A percentile compares a stretch with the other conserved stretches of the same genome.
Conservation (phyloP, 1,139 yeast species). For the Saccharomyces uvarum region DNA sequence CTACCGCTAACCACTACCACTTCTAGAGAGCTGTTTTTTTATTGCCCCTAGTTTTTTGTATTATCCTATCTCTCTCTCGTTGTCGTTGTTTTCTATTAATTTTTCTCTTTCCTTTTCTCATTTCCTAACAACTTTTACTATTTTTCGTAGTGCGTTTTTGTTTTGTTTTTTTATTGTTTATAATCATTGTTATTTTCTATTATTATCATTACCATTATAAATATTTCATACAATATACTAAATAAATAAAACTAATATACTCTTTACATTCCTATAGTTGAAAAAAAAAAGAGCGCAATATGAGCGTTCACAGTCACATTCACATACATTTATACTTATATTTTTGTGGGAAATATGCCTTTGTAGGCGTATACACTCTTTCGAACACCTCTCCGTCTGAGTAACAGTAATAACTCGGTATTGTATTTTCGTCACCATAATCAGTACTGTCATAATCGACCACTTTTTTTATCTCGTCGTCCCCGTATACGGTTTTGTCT, state of each 20-base stretch:
- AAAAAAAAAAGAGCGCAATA: background rate
- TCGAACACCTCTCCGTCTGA: background rate
- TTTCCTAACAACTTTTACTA: background rate
- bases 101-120: background rate
- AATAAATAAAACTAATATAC: background rate
- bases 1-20: background rate
- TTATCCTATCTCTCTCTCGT: background rate
- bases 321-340: background rate
- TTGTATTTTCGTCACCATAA: background rate
- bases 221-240: background rate
- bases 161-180: background rate
- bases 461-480: background rate
- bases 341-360: background rate
- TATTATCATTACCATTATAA: background rate
- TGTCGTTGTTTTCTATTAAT: background rate
- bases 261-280: background rate
- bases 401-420: constrained; percentile 2
- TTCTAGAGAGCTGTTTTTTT: background rate
- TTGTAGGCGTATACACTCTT: background rate
- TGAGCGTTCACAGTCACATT: background rate
- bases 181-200: background rate
- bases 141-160: background rate
- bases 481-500: background rate
- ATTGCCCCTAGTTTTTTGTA: background rate
- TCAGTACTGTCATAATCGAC: background rate